phyloP scores from a whole-genome alignment of 2,329 filamentous ascomycete genomes.

The Colletotrichum gloeosporioides region DNA sequence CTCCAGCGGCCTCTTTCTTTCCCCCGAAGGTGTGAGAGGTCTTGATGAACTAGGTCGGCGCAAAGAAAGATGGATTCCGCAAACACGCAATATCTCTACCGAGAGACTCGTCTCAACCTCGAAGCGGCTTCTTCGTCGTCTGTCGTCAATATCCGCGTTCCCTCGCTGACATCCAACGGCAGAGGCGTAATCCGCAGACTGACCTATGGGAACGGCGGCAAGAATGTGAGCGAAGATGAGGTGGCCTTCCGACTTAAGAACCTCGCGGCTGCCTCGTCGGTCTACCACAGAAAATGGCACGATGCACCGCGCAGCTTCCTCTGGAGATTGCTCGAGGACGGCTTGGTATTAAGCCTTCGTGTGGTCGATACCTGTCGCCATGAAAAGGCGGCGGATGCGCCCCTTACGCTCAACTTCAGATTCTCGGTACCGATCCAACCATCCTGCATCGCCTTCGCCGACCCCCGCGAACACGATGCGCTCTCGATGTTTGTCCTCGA shows the following conservation, averaged over 20 bases:
- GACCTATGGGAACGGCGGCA: slow-evolving; percentile 34
- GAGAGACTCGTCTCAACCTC: slow-evolving; percentile 85
- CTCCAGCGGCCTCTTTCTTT: slow-evolving; percentile 6
- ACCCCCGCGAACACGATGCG: slow-evolving; percentile 78
- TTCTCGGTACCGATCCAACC: slow-evolving; percentile 77
- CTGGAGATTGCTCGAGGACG: slow-evolving; percentile 87
- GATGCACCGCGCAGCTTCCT: slow-evolving; percentile 83
- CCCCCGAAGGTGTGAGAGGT: slow-evolving; percentile 1
- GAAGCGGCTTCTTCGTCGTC: slow-evolving; percentile 74
- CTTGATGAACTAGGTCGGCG: background rate
- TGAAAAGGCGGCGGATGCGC: slow-evolving; percentile 69
- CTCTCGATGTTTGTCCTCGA: slow-evolving; percentile 83
- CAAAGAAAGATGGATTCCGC: slow-evolving; percentile 70
- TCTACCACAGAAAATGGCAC: slow-evolving; percentile 83
- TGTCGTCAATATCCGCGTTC: slow-evolving; percentile 73
- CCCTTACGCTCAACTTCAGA: slow-evolving; percentile 77
- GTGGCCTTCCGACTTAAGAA: slow-evolving; percentile 74
- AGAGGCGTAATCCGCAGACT: slow-evolving; percentile 40
- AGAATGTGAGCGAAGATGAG: slow-evolving; percentile 66
- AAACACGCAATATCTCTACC: slow-evolving; percentile 74
- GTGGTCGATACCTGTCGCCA: slow-evolving; percentile 80
- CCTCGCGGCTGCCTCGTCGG: slow-evolving; percentile 78
- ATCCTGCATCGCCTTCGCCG: slow-evolving; percentile 82
- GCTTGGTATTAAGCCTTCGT: slow-evolving; percentile 81
- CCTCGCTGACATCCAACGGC: slow-evolving; percentile 55